phyloP scores from a whole-genome alignment of 73 alveolate species.

The Symbiodinium natans region DNA sequence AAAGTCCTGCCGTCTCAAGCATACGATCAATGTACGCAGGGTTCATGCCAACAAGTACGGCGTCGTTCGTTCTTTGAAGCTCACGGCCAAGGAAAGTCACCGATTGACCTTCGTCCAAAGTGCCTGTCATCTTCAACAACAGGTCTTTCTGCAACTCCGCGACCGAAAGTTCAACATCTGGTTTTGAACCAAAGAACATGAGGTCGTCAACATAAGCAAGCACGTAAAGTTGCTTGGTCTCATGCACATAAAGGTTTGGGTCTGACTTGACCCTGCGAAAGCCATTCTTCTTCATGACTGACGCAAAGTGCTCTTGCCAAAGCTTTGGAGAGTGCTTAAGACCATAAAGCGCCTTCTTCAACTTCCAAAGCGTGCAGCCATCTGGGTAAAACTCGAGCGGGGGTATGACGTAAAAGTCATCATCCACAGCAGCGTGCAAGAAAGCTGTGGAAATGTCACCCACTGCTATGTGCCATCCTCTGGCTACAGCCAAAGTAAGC shows the following conservation, averaged over 20 bases:
- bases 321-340: neutral
- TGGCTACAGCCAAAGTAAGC: neutral
- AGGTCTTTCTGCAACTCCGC: neutral
- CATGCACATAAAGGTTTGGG: neutral
- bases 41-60: neutral
- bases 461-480: neutral
- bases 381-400: neutral
- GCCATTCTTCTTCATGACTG: neutral
- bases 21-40: neutral
- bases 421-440: neutral
- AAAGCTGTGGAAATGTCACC: neutral
- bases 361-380: neutral
- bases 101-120: neutral
- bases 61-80: neutral
- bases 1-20: neutral
- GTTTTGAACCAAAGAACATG: neutral
- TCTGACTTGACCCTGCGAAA: neutral
- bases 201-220: neutral
- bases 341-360: neutral
- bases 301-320: slow-evolving; percentile 35
- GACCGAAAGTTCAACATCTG: neutral
- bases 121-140: neutral
- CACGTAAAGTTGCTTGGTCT: neutral
- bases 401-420: neutral
- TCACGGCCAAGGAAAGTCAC: neutral